Percentiles rank a stretch among this genome's conserved stretches.
These are phyloP conservation scores for Boletus rubescentipes DNA, from an alignment of 768 basidiomycete genomes.

Conservation along the genomic window DNA sequence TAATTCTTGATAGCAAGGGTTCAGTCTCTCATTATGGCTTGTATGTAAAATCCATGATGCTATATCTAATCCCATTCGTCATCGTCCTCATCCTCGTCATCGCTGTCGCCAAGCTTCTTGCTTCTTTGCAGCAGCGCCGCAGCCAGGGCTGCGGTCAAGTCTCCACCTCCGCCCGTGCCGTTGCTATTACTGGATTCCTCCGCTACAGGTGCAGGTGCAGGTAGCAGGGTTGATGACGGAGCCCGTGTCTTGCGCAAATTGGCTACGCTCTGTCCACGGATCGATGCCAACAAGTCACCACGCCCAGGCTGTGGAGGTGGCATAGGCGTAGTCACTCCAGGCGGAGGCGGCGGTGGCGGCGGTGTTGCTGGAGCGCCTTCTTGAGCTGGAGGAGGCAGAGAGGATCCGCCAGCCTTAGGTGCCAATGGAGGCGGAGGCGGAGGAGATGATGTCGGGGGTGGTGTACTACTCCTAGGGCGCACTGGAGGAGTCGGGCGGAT, in stretches of 20 bases:
- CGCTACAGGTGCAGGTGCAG: conserved; percentile 32
- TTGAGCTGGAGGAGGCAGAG: conserved; percentile 36
- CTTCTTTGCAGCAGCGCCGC: conserved; percentile 80
- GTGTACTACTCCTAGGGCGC: conserved; percentile 16
- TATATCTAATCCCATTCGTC: conserved; percentile 54
- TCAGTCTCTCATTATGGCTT: conserved; percentile 6
- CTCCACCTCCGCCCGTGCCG: conserved; percentile 48
- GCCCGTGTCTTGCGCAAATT: conserved; percentile 56
- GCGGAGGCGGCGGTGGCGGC: conserved; percentile 41
- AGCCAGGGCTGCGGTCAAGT: conserved; percentile 81
- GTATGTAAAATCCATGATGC: conserved; percentile 7
- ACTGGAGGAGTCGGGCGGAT: conserved; percentile 28
- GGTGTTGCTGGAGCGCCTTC: conserved; percentile 34
- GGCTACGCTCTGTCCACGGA: conserved; percentile 78
- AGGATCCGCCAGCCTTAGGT: conserved; percentile 29
- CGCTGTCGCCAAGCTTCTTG: conserved; percentile 84
- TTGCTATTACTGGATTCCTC: conserved; percentile 35
- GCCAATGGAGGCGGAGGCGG: conserved; percentile 36
- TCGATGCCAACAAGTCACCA: conserved; percentile 68
- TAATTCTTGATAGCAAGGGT: too few relatives aligned
- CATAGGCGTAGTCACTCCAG: conserved; percentile 25
- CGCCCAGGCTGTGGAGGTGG: conserved; percentile 60
- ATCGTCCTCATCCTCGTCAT: conserved; percentile 75
- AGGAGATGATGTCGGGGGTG: conserved; percentile 43
- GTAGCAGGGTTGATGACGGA: conserved; percentile 34